Evolutionary conservation across 2,329 filamentous ascomycete species (phyloP).

Genomic region (Fusarium armeniacum): DNA sequence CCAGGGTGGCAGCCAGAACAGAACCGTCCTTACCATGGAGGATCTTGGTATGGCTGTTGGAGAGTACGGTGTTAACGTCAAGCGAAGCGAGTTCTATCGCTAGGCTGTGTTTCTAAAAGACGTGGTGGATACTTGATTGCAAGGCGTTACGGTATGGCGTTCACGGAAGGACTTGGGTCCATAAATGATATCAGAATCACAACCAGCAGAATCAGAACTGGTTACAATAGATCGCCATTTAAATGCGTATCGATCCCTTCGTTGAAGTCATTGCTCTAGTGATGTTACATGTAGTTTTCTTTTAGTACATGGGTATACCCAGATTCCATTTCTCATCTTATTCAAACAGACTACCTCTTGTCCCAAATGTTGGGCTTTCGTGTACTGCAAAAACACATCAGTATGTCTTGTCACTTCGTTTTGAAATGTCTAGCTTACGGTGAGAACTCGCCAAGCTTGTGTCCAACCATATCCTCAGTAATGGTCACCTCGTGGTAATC

Average conservation of each 20-base stretch:
- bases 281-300: constrained; percentile 51
- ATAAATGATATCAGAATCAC: constrained; percentile 37
- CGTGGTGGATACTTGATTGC: constrained; percentile 35
- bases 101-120: constrained; percentile 56
- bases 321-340: constrained; percentile 40
- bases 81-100: constrained; percentile 96
- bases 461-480: constrained; percentile 96
- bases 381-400: constrained; percentile 58
- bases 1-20: constrained; percentile 87
- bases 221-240: constrained; percentile 40
- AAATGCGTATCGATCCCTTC: constrained; percentile 23
- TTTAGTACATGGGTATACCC: constrained; percentile 50
- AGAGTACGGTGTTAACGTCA: constrained; percentile 98
- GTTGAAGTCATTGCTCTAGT: constrained; percentile 39
- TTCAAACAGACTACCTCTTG: constrained; percentile 51
- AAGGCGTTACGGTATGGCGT: constrained; percentile 48
- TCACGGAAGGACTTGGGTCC: constrained; percentile 33
- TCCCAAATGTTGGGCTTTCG: constrained; percentile 71
- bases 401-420: background rate
- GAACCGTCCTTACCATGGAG: constrained; percentile 98
- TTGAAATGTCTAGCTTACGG: constrained; percentile 70
- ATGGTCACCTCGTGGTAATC: constrained; percentile 84
- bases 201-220: constrained; percentile 27
- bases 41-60: constrained; percentile 97
- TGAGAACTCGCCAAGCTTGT: constrained; percentile 94